Evolutionary conservation across 306 rosid species (phyloP), one percentile per base, ranked within the genome.

Genomic region (Lathyrus sativus): DNA sequence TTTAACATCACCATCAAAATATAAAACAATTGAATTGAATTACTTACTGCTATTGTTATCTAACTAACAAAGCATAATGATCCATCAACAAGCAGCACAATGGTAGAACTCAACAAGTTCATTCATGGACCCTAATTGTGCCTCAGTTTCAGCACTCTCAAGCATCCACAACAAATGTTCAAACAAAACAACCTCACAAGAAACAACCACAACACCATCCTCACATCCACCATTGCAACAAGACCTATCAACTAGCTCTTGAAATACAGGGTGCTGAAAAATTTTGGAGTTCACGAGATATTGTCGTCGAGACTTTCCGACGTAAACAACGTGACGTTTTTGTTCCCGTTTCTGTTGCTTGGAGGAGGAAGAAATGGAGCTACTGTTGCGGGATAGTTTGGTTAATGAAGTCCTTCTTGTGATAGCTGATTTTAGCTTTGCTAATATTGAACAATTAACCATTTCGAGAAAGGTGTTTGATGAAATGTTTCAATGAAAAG

Each of bases 81-180:
- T 19, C 22, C 22, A 19, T 19, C 22, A 19, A 19, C 22, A 19
- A 19, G 1, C 22, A 19, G 1, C 22, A 26, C 84, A 83, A 81
- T 17, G 9, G 26, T 92, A 92, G 83, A 92, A 86, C 67, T 86
- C 87, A 31, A 85, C 96, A 29, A 92, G 77, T 72, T 92, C 96
- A 12, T 90, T 90, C 84, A 83, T 80, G 76, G 90, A 85, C 13
- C 96, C 96, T 83, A 92, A 38, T 60, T 86, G 95, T 4, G 85
- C 74, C 74, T 79, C 95, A 8, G 76, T 73, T 72, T 79, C 96
- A 2, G 77, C 74, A 71, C 87, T 85, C 46, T 89, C 87, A 11
- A 92, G 88, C 93, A 92, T 90, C 98, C 98, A 92, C 38, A 92
- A 56, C 80, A 92, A 73, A 79, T 92, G 98, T 75, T 92, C 96